Evolutionary conservation across 371 early-diverging fungal genomes (phyloP), one percentile per base, ranked within the genome.

Genomic region (Mortierella sp.): DNA sequence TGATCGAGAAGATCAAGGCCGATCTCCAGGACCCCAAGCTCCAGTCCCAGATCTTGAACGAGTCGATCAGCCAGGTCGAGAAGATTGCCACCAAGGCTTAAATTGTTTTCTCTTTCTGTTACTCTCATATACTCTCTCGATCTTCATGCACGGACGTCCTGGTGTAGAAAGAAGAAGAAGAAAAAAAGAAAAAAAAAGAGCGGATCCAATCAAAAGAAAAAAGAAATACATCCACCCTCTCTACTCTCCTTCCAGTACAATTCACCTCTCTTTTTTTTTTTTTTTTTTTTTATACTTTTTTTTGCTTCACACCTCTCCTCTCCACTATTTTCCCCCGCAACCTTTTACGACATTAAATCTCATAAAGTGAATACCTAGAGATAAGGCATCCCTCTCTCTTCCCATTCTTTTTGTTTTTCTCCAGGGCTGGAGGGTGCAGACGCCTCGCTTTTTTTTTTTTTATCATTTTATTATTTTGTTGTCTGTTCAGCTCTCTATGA

Each of bases 1-100:
- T 98, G 85, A 95, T 98, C 76, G 91, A 88, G 81, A 92, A 89
- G 84, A 90, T 97, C 82, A 90, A 92, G 81, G 86, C 85, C 79
- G 89, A 92, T 73, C 89, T 98, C 50, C 71, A 87, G 74, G 94
- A 92, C 84, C 93, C 96, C 77, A 92, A 92, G 85, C 80, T 87
- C 53, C 83, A 83, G 81, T 60, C 73, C 77, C 75, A 83, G 73
- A 79, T 83, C 69, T 60, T 83, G 65, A 73, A 66, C 70, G 82
- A 83, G 72, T 81, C 80, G 63, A 74, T 83, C 73, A 72, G 68
- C 67, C 82, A 83, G 71, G 80, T 83, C 69, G 83, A 84, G 77
- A 75, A 76, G 77, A 73, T 81, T 44, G 76, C 76, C 51, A 61
- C 72, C 70, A 79, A 79, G 80, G 73, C 80, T 48, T 79, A 79